Conservation (phyloP, 768 basidiomycete species). For the Rhizopogon rudus region DNA sequence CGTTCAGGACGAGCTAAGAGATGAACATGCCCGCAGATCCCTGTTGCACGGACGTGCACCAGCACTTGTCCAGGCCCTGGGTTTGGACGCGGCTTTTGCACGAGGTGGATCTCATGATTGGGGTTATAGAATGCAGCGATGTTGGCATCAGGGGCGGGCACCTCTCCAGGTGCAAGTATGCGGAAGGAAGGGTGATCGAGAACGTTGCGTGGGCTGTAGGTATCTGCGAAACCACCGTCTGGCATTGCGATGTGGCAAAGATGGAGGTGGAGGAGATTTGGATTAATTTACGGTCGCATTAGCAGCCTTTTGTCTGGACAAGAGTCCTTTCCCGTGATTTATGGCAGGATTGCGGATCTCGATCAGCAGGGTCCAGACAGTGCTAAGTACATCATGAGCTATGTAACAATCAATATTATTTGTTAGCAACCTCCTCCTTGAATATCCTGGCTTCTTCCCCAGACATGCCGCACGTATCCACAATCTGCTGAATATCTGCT, state of each 20-base stretch:
- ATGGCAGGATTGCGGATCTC: neutral
- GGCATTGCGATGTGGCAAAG: conserved; percentile 12
- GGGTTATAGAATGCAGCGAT: conserved; percentile 66
- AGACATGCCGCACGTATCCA: no score
- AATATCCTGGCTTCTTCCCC: no score
- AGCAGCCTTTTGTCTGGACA: no score
- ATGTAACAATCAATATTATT: no score
- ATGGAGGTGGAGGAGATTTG: neutral
- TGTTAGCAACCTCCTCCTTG: no score
- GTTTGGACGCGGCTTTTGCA: conserved; percentile 56
- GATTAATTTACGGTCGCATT: no score
- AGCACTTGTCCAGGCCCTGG: conserved; percentile 65
- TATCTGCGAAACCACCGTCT: conserved; percentile 28
- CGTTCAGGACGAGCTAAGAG: neutral
- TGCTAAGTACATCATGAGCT: no score
- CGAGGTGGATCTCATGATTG: conserved; percentile 57
- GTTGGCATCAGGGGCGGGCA: conserved; percentile 42
- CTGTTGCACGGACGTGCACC: conserved; percentile 61
- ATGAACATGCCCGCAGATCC: conserved; percentile 57
- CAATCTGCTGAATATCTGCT: no score
- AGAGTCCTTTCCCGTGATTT: neutral
- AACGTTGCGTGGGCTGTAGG: conserved; percentile 52
- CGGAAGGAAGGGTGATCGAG: conserved; percentile 53
- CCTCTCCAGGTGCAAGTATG: conserved; percentile 45
- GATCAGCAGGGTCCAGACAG: no score